Evolutionary conservation across 1,284 basidiomycete genomes (phyloP), one percentile per base, ranked within the genome.

Genomic region (Sanghuangporus sanghuang): DNA sequence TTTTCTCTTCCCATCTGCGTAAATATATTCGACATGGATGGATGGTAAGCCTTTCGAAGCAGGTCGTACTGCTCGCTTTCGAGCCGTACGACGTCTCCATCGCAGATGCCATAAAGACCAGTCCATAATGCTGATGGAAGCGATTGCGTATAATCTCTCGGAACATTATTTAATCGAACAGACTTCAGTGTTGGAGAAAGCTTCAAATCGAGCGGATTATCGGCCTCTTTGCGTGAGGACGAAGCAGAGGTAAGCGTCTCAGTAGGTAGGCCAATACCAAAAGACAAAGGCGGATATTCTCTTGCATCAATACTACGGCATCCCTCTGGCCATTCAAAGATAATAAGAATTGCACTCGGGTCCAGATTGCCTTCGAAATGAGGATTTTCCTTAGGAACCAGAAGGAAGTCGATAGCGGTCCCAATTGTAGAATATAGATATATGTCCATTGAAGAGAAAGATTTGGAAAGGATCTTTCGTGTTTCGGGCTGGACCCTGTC

Each of bases 341-440:
- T 64, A 32, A 83, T 66, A 8, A 88, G 64, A 7, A 96, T 85
- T 1, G 86, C 81, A 52, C 81, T 77, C 0, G 93, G 89, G 72
- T 96, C 92, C 72, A 82, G 87, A 9, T 81, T 76, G 9, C 87
- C 84, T 49, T 79, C 76, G 71, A 89, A 90, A 73, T 94, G 89
- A 0, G 93, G 93, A 65, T 74, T 90, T 35, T 79, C 76, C 56
- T 83, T 81, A 0, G 95, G 91, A 16, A 94, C 73, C 21, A 95
- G 79, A 11, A 92, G 72, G 71, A 92, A 95, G 71, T 96, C 94
- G 69, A 95, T 89, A 4, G 88, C 81, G 0, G 85, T 74, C 1
- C 85, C 84, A 6, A 75, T 71, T 0, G 86, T 85, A 6, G 80
- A 76, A 68, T 93, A 94, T 61, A 85, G 81, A 63, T 84, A 84